Conservation (phyloP, 2,329 filamentous ascomycete species). For the Tympanopsis confertula region DNA sequence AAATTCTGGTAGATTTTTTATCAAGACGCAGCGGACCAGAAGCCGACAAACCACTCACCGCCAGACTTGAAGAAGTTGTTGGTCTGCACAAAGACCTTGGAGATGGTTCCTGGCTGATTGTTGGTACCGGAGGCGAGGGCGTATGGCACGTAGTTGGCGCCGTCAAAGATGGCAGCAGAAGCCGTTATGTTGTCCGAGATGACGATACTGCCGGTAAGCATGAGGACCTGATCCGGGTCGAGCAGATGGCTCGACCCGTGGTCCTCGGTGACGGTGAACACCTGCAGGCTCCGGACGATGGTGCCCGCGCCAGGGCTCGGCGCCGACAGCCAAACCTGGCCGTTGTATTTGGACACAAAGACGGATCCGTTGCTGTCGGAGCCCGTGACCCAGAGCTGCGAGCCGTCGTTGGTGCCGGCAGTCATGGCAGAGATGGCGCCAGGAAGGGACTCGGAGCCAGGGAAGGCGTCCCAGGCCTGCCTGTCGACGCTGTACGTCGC, state of each 20-base stretch:
- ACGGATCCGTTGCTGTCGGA: constrained; percentile 53
- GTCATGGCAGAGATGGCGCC: constrained; percentile 71
- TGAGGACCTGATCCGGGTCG: constrained; percentile 55
- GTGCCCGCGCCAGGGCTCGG: constrained; percentile 53
- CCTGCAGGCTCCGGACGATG: constrained; percentile 66
- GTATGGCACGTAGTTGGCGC: constrained; percentile 67
- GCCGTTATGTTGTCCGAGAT: constrained; percentile 68
- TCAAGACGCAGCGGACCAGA: constrained; percentile 1
- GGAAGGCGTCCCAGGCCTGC: constrained; percentile 53
- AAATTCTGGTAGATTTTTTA: constrained; percentile 9
- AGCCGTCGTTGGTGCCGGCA: constrained; percentile 59
- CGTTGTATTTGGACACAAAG: constrained; percentile 76
- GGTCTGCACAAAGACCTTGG: constrained; percentile 73
- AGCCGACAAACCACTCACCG: constrained; percentile 32
- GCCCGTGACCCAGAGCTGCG: constrained; percentile 74
- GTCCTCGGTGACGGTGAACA: constrained; percentile 59
- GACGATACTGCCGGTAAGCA: constrained; percentile 75
- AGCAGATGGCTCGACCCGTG: constrained; percentile 58
- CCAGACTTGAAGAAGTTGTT: constrained; percentile 59
- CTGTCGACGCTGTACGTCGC: constrained; percentile 61
- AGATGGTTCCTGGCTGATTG: constrained; percentile 61
- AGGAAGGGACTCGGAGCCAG: constrained; percentile 55
- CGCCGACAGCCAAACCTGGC: constrained; percentile 55
- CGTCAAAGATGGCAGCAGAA: constrained; percentile 81
- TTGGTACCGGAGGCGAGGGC: constrained; percentile 61